phyloP scores from a whole-genome alignment of 768 basidiomycete species.

The Lentinula edodes region DNA sequence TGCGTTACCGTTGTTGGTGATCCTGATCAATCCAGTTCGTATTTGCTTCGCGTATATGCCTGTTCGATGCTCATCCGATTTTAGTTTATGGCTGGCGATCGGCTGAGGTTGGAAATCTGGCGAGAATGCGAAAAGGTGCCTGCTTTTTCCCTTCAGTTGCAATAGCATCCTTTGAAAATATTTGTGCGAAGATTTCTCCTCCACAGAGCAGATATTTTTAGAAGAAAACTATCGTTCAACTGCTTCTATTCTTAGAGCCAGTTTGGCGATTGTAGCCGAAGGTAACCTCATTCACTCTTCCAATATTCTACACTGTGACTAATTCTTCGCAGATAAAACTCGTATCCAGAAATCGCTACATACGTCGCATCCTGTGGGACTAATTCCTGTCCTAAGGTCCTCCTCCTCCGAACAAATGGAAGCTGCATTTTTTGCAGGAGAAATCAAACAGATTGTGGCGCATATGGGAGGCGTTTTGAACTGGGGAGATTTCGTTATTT shows the following conservation, averaged over 20 bases:
- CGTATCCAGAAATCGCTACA: slow-evolving; percentile 71
- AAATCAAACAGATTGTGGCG: slow-evolving; percentile 69
- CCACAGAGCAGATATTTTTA: slow-evolving; percentile 62
- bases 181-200: slow-evolving; percentile 51
- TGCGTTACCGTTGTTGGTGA: slow-evolving; percentile 83
- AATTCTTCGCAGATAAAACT: slow-evolving; percentile 47
- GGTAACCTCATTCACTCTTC: slow-evolving; percentile 34
- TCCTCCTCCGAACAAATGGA: slow-evolving; percentile 58
- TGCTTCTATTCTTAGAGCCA: slow-evolving; percentile 63
- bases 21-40: slow-evolving; percentile 79
- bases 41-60: slow-evolving; percentile 9
- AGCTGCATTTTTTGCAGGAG: slow-evolving; percentile 64
- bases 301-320: neutral
- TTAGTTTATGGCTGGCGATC: slow-evolving; percentile 84
- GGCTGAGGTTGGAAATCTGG: slow-evolving; percentile 70
- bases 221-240: slow-evolving; percentile 90
- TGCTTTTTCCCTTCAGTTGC: neutral
- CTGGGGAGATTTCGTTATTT: slow-evolving; percentile 78
- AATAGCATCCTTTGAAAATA: neutral
- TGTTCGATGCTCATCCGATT: neutral
- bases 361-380: slow-evolving; percentile 61
- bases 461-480: slow-evolving; percentile 63
- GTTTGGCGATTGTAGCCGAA: slow-evolving; percentile 77
- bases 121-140: slow-evolving; percentile 61
- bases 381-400: slow-evolving; percentile 49